Percentiles rank a stretch among this genome's conserved stretches.
Evolutionary conservation across 176 grass and related monocot species (phyloP).

Genomic region (Zizania latifolia): DNA sequence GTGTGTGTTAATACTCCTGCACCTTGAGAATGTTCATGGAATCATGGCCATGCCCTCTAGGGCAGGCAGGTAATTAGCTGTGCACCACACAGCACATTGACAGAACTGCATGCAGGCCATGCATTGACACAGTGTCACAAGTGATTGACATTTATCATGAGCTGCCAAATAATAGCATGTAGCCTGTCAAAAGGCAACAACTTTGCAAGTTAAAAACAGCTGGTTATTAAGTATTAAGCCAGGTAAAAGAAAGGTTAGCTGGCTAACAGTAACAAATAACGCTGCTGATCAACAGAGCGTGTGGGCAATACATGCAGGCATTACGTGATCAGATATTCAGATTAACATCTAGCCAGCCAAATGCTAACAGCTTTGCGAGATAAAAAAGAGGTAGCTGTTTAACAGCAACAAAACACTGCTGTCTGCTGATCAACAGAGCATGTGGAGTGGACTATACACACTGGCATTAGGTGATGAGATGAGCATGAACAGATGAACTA

Average conservation of each 20-base stretch:
- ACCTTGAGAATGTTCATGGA: background rate
- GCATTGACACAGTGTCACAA: constrained; percentile 6
- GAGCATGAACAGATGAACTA: no score
- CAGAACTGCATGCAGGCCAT: background rate
- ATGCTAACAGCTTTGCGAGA: no score
- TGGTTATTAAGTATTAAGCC: background rate
- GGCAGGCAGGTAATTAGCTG: background rate
- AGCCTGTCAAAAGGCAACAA: background rate
- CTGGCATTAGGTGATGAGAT: no score
- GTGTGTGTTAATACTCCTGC: no score
- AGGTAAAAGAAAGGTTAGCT: background rate
- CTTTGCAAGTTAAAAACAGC: background rate
- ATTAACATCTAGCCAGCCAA: no score
- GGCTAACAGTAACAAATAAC: background rate
- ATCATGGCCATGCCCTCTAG: constrained; percentile 6
- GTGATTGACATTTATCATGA: background rate
- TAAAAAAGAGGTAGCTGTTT: no score
- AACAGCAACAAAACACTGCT: no score
- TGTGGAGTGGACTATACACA: no score
- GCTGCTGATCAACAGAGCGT: background rate
- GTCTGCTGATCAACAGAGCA: no score
- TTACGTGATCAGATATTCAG: no score
- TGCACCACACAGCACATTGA: background rate
- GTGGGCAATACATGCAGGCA: background rate
- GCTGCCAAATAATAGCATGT: background rate